A percentile compares a stretch with the other conserved stretches of the same genome.
Conservation (phyloP, 176 grass and related monocot species). For the Lolium multiflorum region DNA sequence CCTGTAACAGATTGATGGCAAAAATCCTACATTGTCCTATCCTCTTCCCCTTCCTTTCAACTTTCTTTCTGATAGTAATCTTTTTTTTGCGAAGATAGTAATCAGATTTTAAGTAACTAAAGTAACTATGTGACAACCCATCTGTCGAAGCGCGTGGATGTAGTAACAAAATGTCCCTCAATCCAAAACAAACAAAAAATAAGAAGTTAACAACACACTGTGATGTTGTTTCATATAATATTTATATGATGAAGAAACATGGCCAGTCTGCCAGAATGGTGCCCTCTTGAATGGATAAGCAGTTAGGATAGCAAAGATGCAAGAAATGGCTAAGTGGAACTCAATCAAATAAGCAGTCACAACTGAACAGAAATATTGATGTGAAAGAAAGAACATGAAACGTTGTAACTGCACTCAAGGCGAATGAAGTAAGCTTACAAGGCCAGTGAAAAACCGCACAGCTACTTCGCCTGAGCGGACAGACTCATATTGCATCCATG, state of each 20-base stretch:
- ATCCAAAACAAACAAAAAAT: background rate
- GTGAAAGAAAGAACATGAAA: slow-evolving; percentile 36
- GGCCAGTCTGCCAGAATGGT: background rate
- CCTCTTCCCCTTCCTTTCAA: background rate
- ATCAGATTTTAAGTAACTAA: background rate
- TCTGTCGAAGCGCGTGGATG: background rate
- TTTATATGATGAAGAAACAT: slow-evolving; percentile 1
- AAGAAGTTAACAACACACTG: background rate
- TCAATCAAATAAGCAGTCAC: slow-evolving; percentile 8
- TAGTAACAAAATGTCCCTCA: slow-evolving; percentile 2
- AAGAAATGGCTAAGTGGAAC: slow-evolving; percentile 21
- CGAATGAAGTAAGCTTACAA: slow-evolving; percentile 71
- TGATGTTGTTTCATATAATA: slow-evolving; percentile 19
- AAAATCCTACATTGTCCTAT: background rate
- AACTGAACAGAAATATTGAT: slow-evolving; percentile 6
- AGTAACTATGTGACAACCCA: background rate
- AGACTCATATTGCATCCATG: slow-evolving; percentile 91
- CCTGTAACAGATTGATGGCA: background rate
- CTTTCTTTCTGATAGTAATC: background rate
- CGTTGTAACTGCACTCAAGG: slow-evolving; percentile 3
- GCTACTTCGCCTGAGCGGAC: slow-evolving; percentile 77
- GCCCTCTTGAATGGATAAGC: background rate
- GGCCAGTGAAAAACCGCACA: slow-evolving; percentile 86
- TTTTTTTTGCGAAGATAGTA: background rate
- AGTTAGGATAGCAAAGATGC: background rate